Percentiles rank a stretch among this genome's conserved stretches.
These are phyloP conservation scores for Pterocarpus macrocarpus DNA, from an alignment of 306 rosid species.

Conservation along the genomic window DNA sequence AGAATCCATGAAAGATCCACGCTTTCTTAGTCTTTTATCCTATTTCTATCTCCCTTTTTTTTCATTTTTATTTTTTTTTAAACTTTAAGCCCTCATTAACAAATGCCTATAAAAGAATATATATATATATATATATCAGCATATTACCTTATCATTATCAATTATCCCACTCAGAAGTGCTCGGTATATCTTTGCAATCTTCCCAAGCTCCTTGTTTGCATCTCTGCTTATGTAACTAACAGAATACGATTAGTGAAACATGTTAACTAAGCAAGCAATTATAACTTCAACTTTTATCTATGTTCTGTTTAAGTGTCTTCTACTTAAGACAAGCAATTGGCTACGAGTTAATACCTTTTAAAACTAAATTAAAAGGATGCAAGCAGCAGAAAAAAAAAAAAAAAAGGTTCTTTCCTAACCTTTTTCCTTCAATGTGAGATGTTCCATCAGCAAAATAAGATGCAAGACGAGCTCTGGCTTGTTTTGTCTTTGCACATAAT, in stretches of 20 bases:
- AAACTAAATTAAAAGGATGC: conserved; percentile 21
- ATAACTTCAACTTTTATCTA: conserved; percentile 5
- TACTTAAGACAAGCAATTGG: conserved; percentile 8
- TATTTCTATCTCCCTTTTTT: not conserved
- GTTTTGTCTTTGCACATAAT: conserved; percentile 91
- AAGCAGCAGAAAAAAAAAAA: not conserved
- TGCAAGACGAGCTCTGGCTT: conserved; percentile 76
- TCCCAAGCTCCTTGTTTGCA: conserved; percentile 64
- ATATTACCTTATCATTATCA: conserved; percentile 73
- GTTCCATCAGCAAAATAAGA: conserved; percentile 91
- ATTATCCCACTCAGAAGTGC: conserved; percentile 81
- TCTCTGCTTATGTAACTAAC: conserved; percentile 54
- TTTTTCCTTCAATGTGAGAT: conserved; percentile 62
- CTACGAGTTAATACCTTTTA: not conserved
- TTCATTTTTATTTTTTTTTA: not conserved
- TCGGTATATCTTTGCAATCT: conserved; percentile 80
- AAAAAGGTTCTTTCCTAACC: conserved; percentile 58
- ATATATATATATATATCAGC: not conserved
- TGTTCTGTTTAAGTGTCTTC: conserved; percentile 10
- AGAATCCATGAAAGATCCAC: not conserved
- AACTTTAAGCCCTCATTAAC: not conserved
- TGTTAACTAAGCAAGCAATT: conserved; percentile 19
- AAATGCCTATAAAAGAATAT: not conserved
- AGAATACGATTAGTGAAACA: conserved; percentile 26
- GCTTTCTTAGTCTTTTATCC: conserved; percentile 2